Percentiles rank a stretch among this genome's conserved stretches.
phyloP scores from a whole-genome alignment of 768 basidiomycete species.

The Cubamyces sp. region DNA sequence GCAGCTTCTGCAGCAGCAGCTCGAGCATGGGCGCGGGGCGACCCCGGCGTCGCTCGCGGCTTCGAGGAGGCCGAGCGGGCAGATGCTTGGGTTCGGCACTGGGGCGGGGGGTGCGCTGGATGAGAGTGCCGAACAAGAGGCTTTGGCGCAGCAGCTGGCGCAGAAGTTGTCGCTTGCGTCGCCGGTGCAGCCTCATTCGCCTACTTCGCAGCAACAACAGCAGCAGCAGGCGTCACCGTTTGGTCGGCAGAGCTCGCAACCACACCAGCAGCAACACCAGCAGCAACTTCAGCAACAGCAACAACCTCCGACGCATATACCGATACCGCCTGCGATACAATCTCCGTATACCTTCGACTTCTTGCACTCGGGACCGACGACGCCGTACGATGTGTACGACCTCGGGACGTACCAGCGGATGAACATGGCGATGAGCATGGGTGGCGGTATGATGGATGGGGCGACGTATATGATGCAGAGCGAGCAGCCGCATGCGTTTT shows the following conservation, averaged over 20 bases:
- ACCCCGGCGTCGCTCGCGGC: conserved; percentile 5
- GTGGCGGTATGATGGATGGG: conserved; percentile 5
- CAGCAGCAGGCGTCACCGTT: not conserved
- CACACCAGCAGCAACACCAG: conserved; percentile 20
- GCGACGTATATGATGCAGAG: conserved; percentile 1
- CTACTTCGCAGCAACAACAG: not conserved
- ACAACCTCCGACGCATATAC: conserved; percentile 36
- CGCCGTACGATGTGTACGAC: conserved; percentile 41
- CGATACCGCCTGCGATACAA: conserved; percentile 40
- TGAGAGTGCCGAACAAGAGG: conserved; percentile 3
- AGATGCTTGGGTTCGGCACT: not conserved
- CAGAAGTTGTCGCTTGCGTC: conserved; percentile 20
- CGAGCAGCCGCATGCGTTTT: conserved; percentile 1
- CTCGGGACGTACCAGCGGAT: conserved; percentile 26
- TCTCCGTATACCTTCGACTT: conserved; percentile 45
- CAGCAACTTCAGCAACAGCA: conserved; percentile 1
- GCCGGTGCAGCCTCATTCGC: conserved; percentile 11
- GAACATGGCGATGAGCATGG: conserved; percentile 13
- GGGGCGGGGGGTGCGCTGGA: conserved; percentile 9
- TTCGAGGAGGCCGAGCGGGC: conserved; percentile 13
- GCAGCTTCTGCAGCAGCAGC: conserved; percentile 23
- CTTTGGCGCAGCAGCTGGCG: conserved; percentile 6
- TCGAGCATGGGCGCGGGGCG: conserved; percentile 16
- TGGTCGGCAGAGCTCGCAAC: not conserved
- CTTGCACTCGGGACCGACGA: conserved; percentile 41